phyloP scores from a whole-genome alignment of 1,284 basidiomycete genomes.

The Ganoderma sinense region DNA sequence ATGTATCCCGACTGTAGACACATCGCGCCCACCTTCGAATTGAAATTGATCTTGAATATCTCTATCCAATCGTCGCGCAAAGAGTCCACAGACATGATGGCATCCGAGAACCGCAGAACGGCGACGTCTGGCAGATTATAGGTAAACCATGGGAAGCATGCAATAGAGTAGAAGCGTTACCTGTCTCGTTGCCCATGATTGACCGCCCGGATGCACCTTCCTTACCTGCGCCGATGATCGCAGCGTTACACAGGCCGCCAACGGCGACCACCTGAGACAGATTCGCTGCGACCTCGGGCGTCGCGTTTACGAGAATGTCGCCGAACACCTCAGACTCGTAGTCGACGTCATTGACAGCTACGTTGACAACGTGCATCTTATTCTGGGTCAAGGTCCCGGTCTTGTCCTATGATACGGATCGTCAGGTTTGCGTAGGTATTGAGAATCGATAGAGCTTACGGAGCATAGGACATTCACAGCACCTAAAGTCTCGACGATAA shows the following conservation, averaged over 20 bases:
- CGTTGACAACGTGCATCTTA: conserved; percentile 49
- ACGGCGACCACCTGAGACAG: conserved; percentile 45
- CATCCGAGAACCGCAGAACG: conserved; percentile 61
- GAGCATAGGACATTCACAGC: conserved; percentile 52
- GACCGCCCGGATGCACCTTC: conserved; percentile 44
- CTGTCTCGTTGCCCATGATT: conserved; percentile 70
- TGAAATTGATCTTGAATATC: conserved; percentile 54
- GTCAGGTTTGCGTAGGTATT: not conserved
- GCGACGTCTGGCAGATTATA: conserved; percentile 51
- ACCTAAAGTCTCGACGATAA: conserved; percentile 56
- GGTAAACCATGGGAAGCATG: not conserved
- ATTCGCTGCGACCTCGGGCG: conserved; percentile 23
- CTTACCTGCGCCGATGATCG: conserved; percentile 51
- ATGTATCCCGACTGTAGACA: no score
- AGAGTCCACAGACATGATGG: conserved; percentile 37
- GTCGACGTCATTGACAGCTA: conserved; percentile 49
- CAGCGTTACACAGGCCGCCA: conserved; percentile 68
- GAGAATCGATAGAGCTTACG: conserved; percentile 29
- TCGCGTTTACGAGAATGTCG: conserved; percentile 8
- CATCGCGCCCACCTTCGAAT: conserved; percentile 49
- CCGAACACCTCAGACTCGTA: conserved; percentile 38
- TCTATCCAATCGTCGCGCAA: conserved; percentile 40
- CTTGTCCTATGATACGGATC: conserved; percentile 37
- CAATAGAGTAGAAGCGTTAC: conserved; percentile 31
- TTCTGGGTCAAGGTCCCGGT: conserved; percentile 63